These are phyloP conservation scores for Phanerochaete sordida DNA, from an alignment of 768 basidiomycete species.

Conservation along the genomic window DNA sequence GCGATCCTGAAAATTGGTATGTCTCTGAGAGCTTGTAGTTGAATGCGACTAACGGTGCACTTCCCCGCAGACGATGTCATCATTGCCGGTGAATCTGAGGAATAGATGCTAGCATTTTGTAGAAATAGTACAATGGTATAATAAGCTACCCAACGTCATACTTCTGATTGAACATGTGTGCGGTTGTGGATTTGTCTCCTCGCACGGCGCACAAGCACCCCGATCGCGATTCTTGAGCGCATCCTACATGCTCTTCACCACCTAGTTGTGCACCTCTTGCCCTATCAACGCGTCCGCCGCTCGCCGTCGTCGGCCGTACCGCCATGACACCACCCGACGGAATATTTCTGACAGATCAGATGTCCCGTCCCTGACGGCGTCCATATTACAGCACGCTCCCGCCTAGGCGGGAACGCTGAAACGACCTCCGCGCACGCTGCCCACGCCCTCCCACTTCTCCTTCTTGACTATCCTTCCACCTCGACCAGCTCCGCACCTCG, in stretches of 20 bases:
- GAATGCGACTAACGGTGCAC: background rate
- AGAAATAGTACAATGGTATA: conserved; percentile 7
- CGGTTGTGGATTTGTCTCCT: background rate
- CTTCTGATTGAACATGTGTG: background rate
- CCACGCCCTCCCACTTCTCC: background rate
- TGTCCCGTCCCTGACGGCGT: background rate
- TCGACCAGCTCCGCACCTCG: background rate
- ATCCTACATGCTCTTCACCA: no score
- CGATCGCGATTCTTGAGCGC: no score
- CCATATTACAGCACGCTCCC: background rate
- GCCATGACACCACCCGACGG: background rate
- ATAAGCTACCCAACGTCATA: background rate
- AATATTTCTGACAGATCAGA: background rate
- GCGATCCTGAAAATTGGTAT: conserved; percentile 86
- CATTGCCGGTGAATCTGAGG: conserved; percentile 64
- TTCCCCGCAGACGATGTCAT: conserved; percentile 69
- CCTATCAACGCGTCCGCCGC: background rate
- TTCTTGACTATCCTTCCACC: background rate
- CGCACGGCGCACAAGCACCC: background rate
- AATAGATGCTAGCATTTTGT: conserved; percentile 35
- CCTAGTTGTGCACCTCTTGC: no score
- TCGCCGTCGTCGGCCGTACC: background rate
- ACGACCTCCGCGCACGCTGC: background rate
- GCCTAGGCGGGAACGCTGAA: background rate
- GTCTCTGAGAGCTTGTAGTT: conserved; percentile 18